A percentile compares a stretch with the other conserved stretches of the same genome.
Evolutionary conservation across 2,329 filamentous ascomycete species (phyloP).

Genomic region (Penicillium expansum): DNA sequence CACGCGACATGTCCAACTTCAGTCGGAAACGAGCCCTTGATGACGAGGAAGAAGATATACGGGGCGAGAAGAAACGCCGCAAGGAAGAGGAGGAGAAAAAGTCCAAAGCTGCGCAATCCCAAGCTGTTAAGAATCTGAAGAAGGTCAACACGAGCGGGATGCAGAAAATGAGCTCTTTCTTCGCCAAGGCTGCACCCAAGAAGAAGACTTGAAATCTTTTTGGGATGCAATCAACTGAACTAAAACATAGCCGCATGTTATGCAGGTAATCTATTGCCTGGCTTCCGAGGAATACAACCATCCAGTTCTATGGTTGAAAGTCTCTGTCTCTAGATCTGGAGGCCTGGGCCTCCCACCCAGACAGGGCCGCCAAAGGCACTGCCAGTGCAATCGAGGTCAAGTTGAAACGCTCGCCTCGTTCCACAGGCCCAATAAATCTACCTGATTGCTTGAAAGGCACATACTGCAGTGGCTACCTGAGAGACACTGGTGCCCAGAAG

Average conservation of each 20-base stretch:
- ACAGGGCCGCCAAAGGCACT: background rate
- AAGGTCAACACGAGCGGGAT: slow-evolving; percentile 91
- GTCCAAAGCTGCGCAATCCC: slow-evolving; percentile 72
- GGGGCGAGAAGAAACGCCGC: slow-evolving; percentile 77
- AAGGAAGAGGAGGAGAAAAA: slow-evolving; percentile 86
- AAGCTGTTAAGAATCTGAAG: slow-evolving; percentile 73
- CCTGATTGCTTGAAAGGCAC: background rate
- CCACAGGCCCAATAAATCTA: background rate
- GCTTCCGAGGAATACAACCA: background rate
- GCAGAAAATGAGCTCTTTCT: slow-evolving; percentile 97
- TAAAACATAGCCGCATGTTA: background rate
- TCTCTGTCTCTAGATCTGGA: background rate
- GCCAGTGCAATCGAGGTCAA: background rate
- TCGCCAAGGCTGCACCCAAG: slow-evolving; percentile 60
- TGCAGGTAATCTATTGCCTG: background rate
- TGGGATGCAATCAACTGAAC: background rate
- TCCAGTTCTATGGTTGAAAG: background rate
- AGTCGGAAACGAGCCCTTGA: slow-evolving; percentile 42
- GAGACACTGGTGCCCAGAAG: background rate
- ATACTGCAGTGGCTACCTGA: background rate
- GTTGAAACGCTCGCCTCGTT: background rate
- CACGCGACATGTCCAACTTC: slow-evolving; percentile 57
- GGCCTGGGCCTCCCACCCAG: background rate
- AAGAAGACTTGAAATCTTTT: slow-evolving; percentile 31
- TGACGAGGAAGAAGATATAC: slow-evolving; percentile 47